Conservation (phyloP, 2,329 filamentous ascomycete genomes). For the Zymoseptoria brevis region DNA sequence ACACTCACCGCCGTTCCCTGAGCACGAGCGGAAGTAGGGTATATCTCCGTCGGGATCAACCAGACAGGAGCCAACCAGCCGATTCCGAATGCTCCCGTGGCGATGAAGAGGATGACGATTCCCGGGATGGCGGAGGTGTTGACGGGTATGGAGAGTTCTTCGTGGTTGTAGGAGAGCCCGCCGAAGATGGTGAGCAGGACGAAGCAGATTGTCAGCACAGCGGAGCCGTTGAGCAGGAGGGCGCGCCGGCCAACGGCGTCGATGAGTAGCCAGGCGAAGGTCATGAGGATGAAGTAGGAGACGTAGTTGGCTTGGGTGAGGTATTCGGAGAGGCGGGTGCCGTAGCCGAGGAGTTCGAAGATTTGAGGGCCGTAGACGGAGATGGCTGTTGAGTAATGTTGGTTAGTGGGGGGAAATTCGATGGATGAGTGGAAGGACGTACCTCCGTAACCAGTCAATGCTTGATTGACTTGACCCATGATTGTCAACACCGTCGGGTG, state of each 20-base stretch:
- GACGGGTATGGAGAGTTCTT: conserved; percentile 32
- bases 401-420: neutral
- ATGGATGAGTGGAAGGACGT: neutral
- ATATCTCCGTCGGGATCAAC: conserved; percentile 54
- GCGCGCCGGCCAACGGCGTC: conserved; percentile 48
- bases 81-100: conserved; percentile 54
- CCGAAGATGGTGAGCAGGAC: conserved; percentile 46
- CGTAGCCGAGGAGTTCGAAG: conserved; percentile 53
- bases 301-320: conserved; percentile 54
- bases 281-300: conserved; percentile 55
- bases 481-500: conserved; percentile 54
- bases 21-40: conserved; percentile 46
- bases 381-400: conserved; percentile 38
- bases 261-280: conserved; percentile 52
- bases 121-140: conserved; percentile 44
- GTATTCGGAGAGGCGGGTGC: conserved; percentile 44
- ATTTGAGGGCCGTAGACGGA: conserved; percentile 58
- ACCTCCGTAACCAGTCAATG: conserved; percentile 41
- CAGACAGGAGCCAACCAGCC: conserved; percentile 54
- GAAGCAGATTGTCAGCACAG: conserved; percentile 43
- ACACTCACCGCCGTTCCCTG: conserved; percentile 49
- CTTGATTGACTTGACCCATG: conserved; percentile 57
- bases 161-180: conserved; percentile 38
- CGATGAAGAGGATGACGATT: conserved; percentile 46
- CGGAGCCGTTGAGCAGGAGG: conserved; percentile 47